These are phyloP conservation scores for Globisporangium alternatum DNA, from an alignment of 352 stramenopile species.

Conservation along the genomic window DNA sequence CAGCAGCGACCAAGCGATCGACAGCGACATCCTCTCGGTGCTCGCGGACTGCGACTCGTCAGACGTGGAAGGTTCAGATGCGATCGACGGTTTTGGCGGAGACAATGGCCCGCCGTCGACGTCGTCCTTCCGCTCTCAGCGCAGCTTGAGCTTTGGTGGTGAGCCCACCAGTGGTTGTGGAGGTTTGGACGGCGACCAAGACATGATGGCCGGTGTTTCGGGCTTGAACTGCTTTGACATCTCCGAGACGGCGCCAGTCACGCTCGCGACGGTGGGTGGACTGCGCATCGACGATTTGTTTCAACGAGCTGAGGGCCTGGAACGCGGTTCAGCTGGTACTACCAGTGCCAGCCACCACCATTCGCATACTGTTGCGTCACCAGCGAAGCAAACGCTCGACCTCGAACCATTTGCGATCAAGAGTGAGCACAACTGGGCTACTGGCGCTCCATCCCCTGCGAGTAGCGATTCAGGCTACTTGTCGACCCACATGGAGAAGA, in stretches of 20 bases:
- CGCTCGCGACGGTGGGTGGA: slow-evolving; percentile 7
- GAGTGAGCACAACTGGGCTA: slow-evolving; percentile 11
- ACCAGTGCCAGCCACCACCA: background rate
- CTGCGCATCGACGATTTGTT: slow-evolving; percentile 18
- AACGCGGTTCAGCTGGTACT: background rate
- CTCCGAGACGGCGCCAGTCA: slow-evolving; percentile 18
- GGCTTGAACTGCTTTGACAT: slow-evolving; percentile 46
- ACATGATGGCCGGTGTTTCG: slow-evolving; percentile 22
- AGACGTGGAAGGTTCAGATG: slow-evolving; percentile 17
- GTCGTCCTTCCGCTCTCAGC: slow-evolving; percentile 28
- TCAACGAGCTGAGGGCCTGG: slow-evolving; percentile 4
- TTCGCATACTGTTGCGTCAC: background rate
- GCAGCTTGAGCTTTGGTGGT: slow-evolving; percentile 17
- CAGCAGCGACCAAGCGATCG: slow-evolving; percentile 66
- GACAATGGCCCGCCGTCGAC: slow-evolving; percentile 3
- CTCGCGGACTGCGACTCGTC: slow-evolving; percentile 49
- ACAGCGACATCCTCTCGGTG: slow-evolving; percentile 75
- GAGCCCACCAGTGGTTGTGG: slow-evolving; percentile 9
- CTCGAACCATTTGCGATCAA: slow-evolving; percentile 24
- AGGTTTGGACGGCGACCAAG: slow-evolving; percentile 18
- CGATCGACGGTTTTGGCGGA: slow-evolving; percentile 21
- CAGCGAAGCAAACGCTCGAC: slow-evolving; percentile 9
- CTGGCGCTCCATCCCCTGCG: background rate
- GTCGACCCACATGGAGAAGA: slow-evolving; percentile 62
- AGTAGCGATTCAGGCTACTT: slow-evolving; percentile 41